phyloP scores from a whole-genome alignment of 2,329 filamentous ascomycete genomes.

The Stemphylium lycopersici region DNA sequence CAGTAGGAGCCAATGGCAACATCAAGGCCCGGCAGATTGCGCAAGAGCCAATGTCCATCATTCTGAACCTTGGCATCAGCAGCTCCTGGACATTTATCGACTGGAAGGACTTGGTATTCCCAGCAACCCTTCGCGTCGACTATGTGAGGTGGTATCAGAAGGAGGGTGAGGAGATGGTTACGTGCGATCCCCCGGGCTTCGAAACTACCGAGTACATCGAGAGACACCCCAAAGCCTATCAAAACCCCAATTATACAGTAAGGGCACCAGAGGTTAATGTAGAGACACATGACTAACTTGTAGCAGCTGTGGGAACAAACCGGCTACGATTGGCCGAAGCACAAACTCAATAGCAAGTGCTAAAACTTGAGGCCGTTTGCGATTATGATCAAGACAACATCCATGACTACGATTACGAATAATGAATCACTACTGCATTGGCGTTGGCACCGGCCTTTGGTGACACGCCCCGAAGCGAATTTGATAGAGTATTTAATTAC shows the following conservation, averaged over 20 bases:
- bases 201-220: conserved; percentile 60
- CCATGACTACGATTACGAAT: not conserved
- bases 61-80: conserved; percentile 61
- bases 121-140: conserved; percentile 60
- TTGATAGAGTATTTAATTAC: not conserved
- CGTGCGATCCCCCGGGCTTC: conserved; percentile 62
- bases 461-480: not conserved
- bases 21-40: conserved; percentile 56
- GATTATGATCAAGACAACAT: not conserved
- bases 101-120: conserved; percentile 54
- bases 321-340: conserved; percentile 50
- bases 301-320: conserved; percentile 42
- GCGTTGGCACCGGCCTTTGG: not conserved
- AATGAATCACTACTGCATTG: not conserved
- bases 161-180: conserved; percentile 55
- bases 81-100: conserved; percentile 58
- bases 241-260: conserved; percentile 59
- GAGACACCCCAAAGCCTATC: conserved; percentile 56
- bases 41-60: conserved; percentile 61
- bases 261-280: conserved; percentile 25
- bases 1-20: conserved; percentile 62
- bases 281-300: conserved; percentile 2
- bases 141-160: conserved; percentile 63
- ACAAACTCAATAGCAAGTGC: conserved; percentile 54
- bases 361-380: not conserved